Evolutionary conservation across 2,329 filamentous ascomycete genomes (phyloP), one percentile per base, ranked within the genome.

Genomic region (Aspergillus nomiae): DNA sequence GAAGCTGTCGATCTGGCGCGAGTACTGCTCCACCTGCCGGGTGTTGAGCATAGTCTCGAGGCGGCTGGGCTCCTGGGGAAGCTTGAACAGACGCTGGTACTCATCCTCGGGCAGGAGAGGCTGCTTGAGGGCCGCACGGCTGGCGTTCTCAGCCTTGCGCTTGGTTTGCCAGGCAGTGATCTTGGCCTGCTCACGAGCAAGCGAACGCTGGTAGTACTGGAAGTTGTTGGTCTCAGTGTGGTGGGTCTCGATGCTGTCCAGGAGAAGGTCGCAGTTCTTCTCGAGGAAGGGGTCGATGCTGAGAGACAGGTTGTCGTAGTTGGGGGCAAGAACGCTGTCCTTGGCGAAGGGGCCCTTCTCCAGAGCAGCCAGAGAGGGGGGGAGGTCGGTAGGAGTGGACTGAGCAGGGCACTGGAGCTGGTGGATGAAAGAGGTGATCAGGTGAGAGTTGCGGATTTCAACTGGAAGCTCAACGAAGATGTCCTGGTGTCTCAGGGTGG

Each of bases 211-310:
- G 85, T 97, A 97, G 86, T 91, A 92, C 81, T 97, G 94, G 84
- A 96, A 95, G 87, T 99, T 99, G 88, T 98, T 98, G 78, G 96
- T 90, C 82, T 99, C 95, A 64, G 94, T 97, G 83, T 98, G 95
- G 85, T 99, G 95, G 61, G 91, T 90, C 85, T 99, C 95, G 78
- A 99, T 97, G 84, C 91, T 93, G 76, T 99, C 95, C 67, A 98
- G 89, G 62, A 99, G 88, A 70, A 97, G 88, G 77, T 99, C 94
- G 82, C 93, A 97, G 58, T 94, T 97, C 87, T 97, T 97, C 86
- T 98, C 94, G 55, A 99, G 89, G 86, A 96, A 97, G 36, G 95
- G 95, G 78, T 99, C 95, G 80, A 98, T 96, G 69, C 91, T 92
- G 66, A 99, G 89, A 72, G 97, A 92, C 63, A 99, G 89, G 68